phyloP scores from a whole-genome alignment of 208 protist species.

The Trypanosoma boissoni region DNA sequence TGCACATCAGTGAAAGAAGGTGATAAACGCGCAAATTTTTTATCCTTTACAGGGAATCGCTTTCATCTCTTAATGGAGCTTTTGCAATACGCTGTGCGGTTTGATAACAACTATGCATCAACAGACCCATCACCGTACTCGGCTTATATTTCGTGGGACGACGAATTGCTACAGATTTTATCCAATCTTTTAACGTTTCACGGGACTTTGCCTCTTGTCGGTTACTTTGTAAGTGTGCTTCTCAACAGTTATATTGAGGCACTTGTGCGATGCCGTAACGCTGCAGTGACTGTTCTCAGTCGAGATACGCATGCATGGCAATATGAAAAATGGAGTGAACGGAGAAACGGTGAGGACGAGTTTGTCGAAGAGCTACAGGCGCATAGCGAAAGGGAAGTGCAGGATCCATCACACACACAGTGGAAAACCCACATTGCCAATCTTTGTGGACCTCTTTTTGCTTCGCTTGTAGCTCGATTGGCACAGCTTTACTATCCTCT shows the following conservation, averaged over 20 bases:
- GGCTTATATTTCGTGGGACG: background rate
- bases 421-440: background rate
- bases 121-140: background rate
- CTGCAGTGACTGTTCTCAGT: background rate
- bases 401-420: background rate
- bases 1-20: background rate
- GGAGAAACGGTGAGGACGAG: background rate
- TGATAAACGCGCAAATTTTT: constrained; percentile 2
- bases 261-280: background rate
- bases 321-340: no score
- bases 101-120: background rate
- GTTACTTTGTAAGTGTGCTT: constrained; percentile 14
- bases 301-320: no score
- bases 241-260: constrained; percentile 8
- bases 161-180: constrained; percentile 8
- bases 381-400: background rate
- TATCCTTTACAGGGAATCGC: background rate
- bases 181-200: constrained; percentile 15
- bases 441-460: background rate
- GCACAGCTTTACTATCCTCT: constrained; percentile 16
- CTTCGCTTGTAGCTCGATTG: constrained; percentile 5
- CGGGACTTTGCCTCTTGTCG: constrained; percentile 15
- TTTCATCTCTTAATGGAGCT: constrained; percentile 17
- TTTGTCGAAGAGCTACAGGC: background rate
- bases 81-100: constrained; percentile 4